A percentile compares a stretch with the other conserved stretches of the same genome.
These are phyloP conservation scores for Ascoidea tarda DNA, from an alignment of 805 yeast species.

Conservation along the genomic window DNA sequence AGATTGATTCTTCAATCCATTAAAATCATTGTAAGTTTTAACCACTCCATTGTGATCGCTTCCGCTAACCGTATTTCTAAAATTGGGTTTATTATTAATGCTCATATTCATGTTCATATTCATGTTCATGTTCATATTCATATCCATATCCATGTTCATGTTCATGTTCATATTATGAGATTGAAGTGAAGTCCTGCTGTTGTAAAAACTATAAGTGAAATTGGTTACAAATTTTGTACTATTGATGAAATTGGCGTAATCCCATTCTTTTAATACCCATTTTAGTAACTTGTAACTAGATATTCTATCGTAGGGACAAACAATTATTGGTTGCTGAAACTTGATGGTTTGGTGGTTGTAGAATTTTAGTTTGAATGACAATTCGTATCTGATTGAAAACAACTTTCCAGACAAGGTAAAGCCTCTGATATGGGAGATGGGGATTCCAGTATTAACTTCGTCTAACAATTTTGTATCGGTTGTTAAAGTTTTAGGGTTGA, in stretches of 20 bases:
- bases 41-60: neutral
- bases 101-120: slow-evolving; percentile 8
- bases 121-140: slow-evolving; percentile 5
- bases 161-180: slow-evolving; percentile 17
- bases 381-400: slow-evolving; percentile 37
- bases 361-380: slow-evolving; percentile 33
- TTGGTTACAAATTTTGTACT: slow-evolving; percentile 7
- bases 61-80: neutral
- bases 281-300: slow-evolving; percentile 34
- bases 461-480: slow-evolving; percentile 10
- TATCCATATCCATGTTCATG: slow-evolving; percentile 5
- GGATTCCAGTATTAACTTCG: slow-evolving; percentile 8
- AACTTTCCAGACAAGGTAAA: slow-evolving; percentile 37
- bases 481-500: slow-evolving; percentile 6
- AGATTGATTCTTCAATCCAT: neutral
- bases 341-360: slow-evolving; percentile 35
- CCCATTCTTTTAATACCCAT: slow-evolving; percentile 40
- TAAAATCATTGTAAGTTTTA: neutral
- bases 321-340: slow-evolving; percentile 34
- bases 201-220: slow-evolving; percentile 28
- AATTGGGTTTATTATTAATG: slow-evolving; percentile 2
- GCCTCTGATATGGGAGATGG: slow-evolving; percentile 21
- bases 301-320: slow-evolving; percentile 36
- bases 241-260: slow-evolving; percentile 21
- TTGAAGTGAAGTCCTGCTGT: slow-evolving; percentile 4